Evolutionary conservation across 1,284 basidiomycete species (phyloP), one percentile per base, ranked within the genome.

Genomic region (Boletus austroedulis): DNA sequence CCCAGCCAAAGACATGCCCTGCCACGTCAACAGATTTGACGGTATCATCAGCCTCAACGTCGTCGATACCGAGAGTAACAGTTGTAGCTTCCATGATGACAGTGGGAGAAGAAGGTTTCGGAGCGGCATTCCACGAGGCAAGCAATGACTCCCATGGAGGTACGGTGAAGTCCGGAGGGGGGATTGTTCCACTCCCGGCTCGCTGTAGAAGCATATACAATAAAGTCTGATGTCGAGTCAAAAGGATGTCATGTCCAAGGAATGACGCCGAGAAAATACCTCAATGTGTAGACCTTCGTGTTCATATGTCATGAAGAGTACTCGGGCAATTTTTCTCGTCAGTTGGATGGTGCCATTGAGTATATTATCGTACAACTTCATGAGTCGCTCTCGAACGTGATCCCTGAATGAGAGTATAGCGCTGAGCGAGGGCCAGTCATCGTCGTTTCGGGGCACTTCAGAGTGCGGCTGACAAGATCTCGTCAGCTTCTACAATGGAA

Each of bases 131-230:
- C 93, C 94, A 96, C 9, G 75, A 72, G 28, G 76, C 75, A 2
- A 83, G 77, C 9, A 98, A 82, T 0, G 84, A 79, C 8, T 78
- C 74, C 90, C 94, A 98, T 21, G 86, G 79, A 0, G 96, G 96
- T 0, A 78, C 65, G 7, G 83, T 77, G 70, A 95, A 94, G 5
- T 86, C 88, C 0, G 81, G 78, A 0, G 96, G 95, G 5, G 92
- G 82, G 41, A 92, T 80, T 1, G 94, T 94, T 10, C 90, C 85
- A 0, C 78, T 81, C 11, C 87, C 90, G 21, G 87, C 84, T 44
- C 86, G 82, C 71, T 96, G 95, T 12, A 94, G 71, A 9, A 95
- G 84, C 92, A 96, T 98, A 76, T 98, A 98, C 2, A 98, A 79
- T 32, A 98, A 78, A 0, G 97, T 99, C 82, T 90, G 49, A 31